phyloP scores from a whole-genome alignment of 768 basidiomycete genomes.

The Pleurotus eryngii region DNA sequence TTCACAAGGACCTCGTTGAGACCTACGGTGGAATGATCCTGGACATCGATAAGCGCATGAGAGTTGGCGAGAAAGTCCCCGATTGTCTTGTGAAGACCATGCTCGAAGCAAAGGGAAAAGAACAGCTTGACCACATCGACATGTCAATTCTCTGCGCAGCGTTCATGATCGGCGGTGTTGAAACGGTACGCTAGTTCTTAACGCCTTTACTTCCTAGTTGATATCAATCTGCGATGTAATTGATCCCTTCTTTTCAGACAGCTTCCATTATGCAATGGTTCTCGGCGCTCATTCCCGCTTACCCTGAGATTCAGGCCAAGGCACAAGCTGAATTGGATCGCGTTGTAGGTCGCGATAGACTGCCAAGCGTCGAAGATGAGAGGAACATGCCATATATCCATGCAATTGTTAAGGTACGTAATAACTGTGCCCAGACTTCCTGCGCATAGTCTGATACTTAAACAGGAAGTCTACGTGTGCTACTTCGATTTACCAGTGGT shows the following conservation, averaged over 20 bases:
- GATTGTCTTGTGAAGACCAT: constrained; percentile 41
- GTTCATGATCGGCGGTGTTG: constrained; percentile 43
- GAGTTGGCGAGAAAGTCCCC: constrained; percentile 35
- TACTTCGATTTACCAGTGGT: neutral
- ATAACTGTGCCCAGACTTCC: neutral
- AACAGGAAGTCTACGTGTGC: constrained; percentile 28
- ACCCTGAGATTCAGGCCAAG: constrained; percentile 25
- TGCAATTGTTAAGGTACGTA: constrained; percentile 27
- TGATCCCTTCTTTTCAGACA: constrained; percentile 19
- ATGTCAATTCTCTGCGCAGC: constrained; percentile 36
- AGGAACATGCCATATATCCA: constrained; percentile 32
- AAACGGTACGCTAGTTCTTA: constrained; percentile 27
- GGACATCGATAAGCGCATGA: constrained; percentile 31
- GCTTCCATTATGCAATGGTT: constrained; percentile 37
- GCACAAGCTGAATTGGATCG: constrained; percentile 29
- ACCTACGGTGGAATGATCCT: constrained; percentile 37
- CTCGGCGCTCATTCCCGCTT: constrained; percentile 29
- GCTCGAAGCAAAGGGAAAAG: constrained; percentile 27
- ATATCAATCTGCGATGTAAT: neutral
- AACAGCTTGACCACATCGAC: constrained; percentile 34
- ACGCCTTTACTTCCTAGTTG: neutral
- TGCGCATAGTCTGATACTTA: constrained; percentile 6
- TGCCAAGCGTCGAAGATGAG: constrained; percentile 29
- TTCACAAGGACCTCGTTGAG: constrained; percentile 34
- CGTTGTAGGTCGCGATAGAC: constrained; percentile 24